Evolutionary conservation across 176 grass and related monocot species (phyloP), one percentile per base, ranked within the genome.

Genomic region (Phragmites australis): DNA sequence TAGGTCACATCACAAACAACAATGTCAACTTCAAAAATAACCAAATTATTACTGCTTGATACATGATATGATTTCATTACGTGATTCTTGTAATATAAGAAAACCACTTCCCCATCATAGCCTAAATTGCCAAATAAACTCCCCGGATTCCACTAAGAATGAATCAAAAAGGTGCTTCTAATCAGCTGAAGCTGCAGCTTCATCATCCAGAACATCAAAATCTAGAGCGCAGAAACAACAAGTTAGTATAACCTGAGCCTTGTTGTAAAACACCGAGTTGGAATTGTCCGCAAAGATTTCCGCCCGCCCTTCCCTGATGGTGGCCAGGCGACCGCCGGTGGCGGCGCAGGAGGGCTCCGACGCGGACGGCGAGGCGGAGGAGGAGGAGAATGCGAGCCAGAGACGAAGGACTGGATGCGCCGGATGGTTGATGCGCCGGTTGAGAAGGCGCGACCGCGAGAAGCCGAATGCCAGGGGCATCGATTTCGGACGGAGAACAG

Each of bases 231-330:
- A 25, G 6, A 17, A 61, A 66, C 4, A 2, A 1, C 19, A 8
- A 58, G 55, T n/a, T 30, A n/a, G 5, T 26, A 62, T 60, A 32
- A 90, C 89, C 84, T 90, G 88, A 18, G 62, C 75, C 75, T 87
- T 87, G 80, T 87, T 87, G 61, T 83, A 90, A 73, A 90, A 90
- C 13, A 90, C 74, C 30, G 84, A 80, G 56, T 87, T 84, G 22
- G 54, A 80, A 11, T 78, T 59, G 50, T 84, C 75, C 21, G 46
- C 8, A 23, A 90, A 75, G 47, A 90, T 90, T 64, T 90, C 84
- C n/a, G 63, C 89, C 27, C 60, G 55, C 30, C 84, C 89, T 87
- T 90, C 89, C 76, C 77, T 87, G 37, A 87, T 75, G 45, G 50
- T 74, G 8, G 48, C 45, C 19, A 25, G 56, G 21, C 4, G 23